phyloP scores from a whole-genome alignment of 129 eudicot species.

The Cynara cardunculus region DNA sequence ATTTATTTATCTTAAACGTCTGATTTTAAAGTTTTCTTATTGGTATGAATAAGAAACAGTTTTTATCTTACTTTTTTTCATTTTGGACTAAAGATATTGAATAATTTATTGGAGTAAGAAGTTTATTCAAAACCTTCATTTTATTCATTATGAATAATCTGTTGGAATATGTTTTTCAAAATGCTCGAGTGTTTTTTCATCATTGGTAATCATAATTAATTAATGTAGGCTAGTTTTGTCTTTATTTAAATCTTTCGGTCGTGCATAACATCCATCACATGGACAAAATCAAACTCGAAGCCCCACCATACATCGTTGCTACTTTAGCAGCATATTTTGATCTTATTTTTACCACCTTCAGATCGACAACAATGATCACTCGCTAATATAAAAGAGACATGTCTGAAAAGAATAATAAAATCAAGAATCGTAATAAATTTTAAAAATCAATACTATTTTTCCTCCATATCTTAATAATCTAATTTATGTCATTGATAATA shows the following conservation, averaged over 20 bases:
- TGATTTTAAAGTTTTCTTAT: too few relatives aligned
- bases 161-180: neutral
- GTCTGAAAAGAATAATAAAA: neutral
- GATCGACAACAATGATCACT: neutral
- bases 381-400: neutral
- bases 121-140: neutral
- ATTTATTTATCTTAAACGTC: neutral
- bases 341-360: neutral
- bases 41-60: too few relatives aligned
- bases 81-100: too few relatives aligned
- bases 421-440: neutral
- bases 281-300: conserved; percentile 4
- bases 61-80: too few relatives aligned
- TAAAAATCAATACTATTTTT: neutral
- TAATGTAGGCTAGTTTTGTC: neutral
- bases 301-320: conserved; percentile 1
- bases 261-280: neutral
- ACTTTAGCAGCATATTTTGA: conserved; percentile 4
- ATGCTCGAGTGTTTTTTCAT: neutral
- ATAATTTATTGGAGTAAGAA: neutral
- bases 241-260: neutral
- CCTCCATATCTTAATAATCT: neutral
- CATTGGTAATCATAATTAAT: neutral
- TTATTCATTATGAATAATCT: neutral
- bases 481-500: too few relatives aligned